Base-by-base conservation (phyloP, 352 stramenopile genomes). In the Phytophthora syringae region DNA sequence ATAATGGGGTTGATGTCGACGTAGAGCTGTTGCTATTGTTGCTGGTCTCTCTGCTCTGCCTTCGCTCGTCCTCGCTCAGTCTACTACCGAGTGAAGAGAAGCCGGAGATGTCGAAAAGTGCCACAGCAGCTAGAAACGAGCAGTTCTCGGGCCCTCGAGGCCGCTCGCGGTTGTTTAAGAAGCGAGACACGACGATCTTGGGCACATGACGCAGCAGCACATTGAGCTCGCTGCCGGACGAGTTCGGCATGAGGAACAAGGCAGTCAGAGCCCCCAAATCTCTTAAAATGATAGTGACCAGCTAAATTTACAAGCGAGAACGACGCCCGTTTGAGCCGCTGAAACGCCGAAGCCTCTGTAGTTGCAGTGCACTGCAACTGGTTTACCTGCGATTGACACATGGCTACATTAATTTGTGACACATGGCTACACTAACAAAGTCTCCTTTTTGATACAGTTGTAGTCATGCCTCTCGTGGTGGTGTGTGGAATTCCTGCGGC, bases 91-190 rank as follows among this genome's bases (percentile, higher is more conserved):
- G 82, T 6, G 81, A 92, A 0, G 88, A 95, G 64, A 96, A 97
- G 4, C 88, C 89, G 12, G 83, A 93, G 30, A 96, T 93, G 56
- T 96, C 87, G 47, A 96, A 95, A 12, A 97, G 67, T 10, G 79
- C 88, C 11, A 95, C 83, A 5, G 90, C 82, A 0, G 81, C 85
- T 0, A 79, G 69, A 51, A 92, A 92, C 5, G 70, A 65, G 16
- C 44, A 60, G 27, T 70, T 77, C 64, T 83, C 78, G 5, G 84
- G 82, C 10, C 75, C 82, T 20, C 68, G 74, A 10, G 84, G 76
- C 2, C 70, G 77, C 40, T 88, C 71, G 2, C 70, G 79, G 1
- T 77, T 79, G 22, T 67, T 70, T 4, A 85, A 20, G 47, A 87
- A 93, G 25, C 74, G 76, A 42, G 84, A 86, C 13, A 90, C 63